Base-by-base conservation (phyloP, 805 yeast species). In the Millerozyma miso region DNA sequence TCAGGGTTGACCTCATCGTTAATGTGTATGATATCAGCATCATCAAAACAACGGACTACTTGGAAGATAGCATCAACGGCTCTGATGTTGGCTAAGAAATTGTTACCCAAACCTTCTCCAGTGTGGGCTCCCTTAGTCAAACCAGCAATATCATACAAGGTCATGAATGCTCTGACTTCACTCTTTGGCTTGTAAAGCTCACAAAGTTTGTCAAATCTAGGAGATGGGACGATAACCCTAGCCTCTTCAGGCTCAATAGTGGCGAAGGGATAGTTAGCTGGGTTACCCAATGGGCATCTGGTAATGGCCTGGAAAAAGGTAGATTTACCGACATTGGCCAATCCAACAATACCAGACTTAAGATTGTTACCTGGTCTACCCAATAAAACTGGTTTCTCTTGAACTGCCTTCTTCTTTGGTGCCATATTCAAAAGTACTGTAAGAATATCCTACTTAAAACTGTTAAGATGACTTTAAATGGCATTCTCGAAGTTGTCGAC, bases 241-340 rank as follows among this genome's bases (percentile, higher is more conserved):
- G 98, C 97, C 73, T 91, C 97, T 72, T 93, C 98, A 42, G 99
- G 98, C 55, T 91, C 97, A 62, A 88, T 88, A 43, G 99, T 91
- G 35, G 99, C 99, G 63, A 88, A 91, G 19, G 99, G 99, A 65
- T 90, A 91, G 67, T 91, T 91, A 45, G 98, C 99, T 43, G 99
- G 98, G 72, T 79, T 89, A 49, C 99, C 98, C 53, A 93, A 73
- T 38, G 90, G 88, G 54, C 90, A 88, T 69, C 83, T 81, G 43
- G 98, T 91, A 60, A 93, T 85, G 43, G 97, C 96, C 69, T 93
- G 98, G 80, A 91, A 91, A 67, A 71, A 67, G 4, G 75, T 70
- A 17, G 68, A 60, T 46, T 71, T 71, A 18, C 76, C 76, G 18
- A 71, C 88, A 54, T 83, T 83, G 34, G 89, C 88, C 23, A 83